Evolutionary conservation across 768 basidiomycete genomes (phyloP).

Genomic region (Hypholoma fasciculare): DNA sequence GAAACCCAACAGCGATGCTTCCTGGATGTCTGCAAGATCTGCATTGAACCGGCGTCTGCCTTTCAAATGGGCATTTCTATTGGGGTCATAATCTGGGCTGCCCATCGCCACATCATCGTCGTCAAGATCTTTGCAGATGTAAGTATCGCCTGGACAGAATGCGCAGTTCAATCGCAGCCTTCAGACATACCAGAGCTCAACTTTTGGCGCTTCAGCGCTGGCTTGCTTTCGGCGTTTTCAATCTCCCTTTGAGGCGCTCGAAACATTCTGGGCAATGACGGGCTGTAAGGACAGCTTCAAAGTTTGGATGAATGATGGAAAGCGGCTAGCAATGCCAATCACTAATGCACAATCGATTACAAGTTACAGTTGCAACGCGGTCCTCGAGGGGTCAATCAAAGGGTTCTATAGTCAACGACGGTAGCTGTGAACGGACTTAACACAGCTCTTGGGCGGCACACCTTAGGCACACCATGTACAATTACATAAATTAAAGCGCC

Average conservation of each 20-base stretch:
- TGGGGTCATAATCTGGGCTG: slow-evolving; percentile 19
- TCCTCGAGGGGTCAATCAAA: not conserved
- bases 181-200: slow-evolving; percentile 25
- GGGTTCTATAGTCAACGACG: not conserved
- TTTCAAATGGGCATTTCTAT: slow-evolving; percentile 47
- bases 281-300: not conserved
- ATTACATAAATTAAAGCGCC: too few species aligned
- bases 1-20: slow-evolving; percentile 35
- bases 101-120: slow-evolving; percentile 12
- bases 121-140: slow-evolving; percentile 13
- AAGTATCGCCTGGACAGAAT: not conserved
- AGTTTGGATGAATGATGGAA: slow-evolving; percentile 5
- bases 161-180: not conserved
- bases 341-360: slow-evolving; percentile 5
- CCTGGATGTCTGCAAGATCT: slow-evolving; percentile 51
- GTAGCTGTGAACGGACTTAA: not conserved
- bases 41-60: slow-evolving; percentile 58
- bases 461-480: too few species aligned
- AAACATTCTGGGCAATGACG: not conserved
- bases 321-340: slow-evolving; percentile 5
- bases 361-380: not conserved
- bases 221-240: slow-evolving; percentile 13
- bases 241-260: slow-evolving; percentile 2
- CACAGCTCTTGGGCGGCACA: not conserved
- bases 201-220: slow-evolving; percentile 31